phyloP scores from a whole-genome alignment of 148 eudicot genomes.

The Mesembryanthemum crystallinum region DNA sequence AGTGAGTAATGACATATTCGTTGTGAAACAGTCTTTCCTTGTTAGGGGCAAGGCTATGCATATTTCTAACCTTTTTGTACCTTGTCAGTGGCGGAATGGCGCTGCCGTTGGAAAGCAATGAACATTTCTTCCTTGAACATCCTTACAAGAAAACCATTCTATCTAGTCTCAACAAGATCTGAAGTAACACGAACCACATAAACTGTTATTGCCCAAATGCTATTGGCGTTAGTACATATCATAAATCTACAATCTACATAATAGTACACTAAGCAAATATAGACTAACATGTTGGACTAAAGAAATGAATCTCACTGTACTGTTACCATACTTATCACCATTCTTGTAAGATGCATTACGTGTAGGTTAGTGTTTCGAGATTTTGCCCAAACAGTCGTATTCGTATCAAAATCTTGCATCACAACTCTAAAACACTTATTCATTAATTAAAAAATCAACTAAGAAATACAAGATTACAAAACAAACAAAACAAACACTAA shows the following conservation, averaged over 20 bases:
- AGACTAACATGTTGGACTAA: not conserved
- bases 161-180: not conserved
- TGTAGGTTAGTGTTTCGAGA: not conserved
- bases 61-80: not conserved
- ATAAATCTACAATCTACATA: not conserved
- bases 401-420: not conserved
- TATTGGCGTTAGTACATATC: not conserved
- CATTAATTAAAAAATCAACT: conserved; percentile 6
- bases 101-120: not conserved
- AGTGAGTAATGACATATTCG: not conserved
- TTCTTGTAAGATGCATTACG: not conserved
- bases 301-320: not conserved
- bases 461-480: conserved; percentile 14
- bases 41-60: not conserved
- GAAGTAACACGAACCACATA: not conserved
- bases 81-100: not conserved
- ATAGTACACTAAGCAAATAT: too few species aligned
- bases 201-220: too few species aligned
- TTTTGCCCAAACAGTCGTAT: not conserved
- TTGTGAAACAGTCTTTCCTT: not conserved
- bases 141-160: not conserved
- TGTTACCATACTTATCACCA: not conserved
- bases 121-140: not conserved
- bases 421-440: not conserved
- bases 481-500: not conserved